These are phyloP conservation scores for Phytophthora kernoviae DNA, from an alignment of 352 stramenopile genomes.

Conservation along the genomic window DNA sequence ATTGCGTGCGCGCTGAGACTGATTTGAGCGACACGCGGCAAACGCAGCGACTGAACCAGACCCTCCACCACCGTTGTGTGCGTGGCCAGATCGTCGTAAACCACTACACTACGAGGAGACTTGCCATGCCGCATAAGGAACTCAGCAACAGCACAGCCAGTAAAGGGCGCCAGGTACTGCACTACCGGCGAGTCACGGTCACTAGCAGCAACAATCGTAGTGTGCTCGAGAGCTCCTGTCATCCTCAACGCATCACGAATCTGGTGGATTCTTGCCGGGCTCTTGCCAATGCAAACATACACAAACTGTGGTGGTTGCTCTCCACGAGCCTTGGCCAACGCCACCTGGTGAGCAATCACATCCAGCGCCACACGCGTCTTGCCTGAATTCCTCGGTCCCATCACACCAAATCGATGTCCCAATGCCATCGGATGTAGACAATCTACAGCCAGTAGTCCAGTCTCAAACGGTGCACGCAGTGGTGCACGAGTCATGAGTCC, in stretches of 20 bases:
- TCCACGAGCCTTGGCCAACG: conserved; percentile 22
- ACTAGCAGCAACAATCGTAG: conserved; percentile 69
- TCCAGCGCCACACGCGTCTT: conserved; percentile 77
- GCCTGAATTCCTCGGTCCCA: conserved; percentile 70
- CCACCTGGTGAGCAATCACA: conserved; percentile 68
- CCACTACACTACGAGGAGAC: conserved; percentile 60
- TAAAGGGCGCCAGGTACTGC: conserved; percentile 86
- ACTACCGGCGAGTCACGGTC: conserved; percentile 73
- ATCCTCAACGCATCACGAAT: conserved; percentile 60
- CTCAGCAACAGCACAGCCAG: conserved; percentile 74
- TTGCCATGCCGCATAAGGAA: conserved; percentile 63
- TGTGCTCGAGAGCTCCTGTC: conserved; percentile 49
- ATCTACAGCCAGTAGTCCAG: conserved; percentile 72
- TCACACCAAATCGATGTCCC: conserved; percentile 68
- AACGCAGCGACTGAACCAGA: conserved; percentile 71
- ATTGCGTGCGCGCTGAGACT: conserved; percentile 73
- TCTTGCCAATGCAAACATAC: conserved; percentile 80
- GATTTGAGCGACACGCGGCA: conserved; percentile 62
- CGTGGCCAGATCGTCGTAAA: conserved; percentile 82
- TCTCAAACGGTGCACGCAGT: conserved; percentile 60
- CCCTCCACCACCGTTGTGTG: conserved; percentile 77
- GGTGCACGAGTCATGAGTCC: conserved; percentile 61
- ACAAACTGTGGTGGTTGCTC: conserved; percentile 67
- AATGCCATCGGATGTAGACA: conserved; percentile 78
- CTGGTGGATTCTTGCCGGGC: conserved; percentile 56